Evolutionary conservation across 2,329 filamentous ascomycete genomes (phyloP).

Genomic region (Arthroderma sp.): DNA sequence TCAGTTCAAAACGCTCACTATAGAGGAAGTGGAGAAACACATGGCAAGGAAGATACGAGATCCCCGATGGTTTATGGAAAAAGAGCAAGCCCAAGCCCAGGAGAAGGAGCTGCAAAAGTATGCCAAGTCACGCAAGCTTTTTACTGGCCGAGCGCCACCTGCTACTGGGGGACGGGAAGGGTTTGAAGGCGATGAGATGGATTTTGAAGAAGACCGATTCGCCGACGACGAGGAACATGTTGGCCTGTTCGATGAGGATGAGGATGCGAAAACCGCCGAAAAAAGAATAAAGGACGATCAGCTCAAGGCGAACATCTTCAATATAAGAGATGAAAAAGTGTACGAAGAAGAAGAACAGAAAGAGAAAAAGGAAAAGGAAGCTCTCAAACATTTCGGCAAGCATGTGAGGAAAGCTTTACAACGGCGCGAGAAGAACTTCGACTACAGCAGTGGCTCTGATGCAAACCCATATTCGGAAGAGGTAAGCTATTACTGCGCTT

Average conservation of each 20-base stretch:
- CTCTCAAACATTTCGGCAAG: constrained; percentile 60
- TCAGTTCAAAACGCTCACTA: constrained; percentile 60
- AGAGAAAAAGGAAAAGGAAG: constrained; percentile 50
- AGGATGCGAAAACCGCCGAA: constrained; percentile 60
- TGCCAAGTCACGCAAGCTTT: constrained; percentile 34
- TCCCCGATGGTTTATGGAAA: constrained; percentile 66
- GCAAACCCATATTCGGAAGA: constrained; percentile 44
- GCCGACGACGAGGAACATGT: constrained; percentile 77
- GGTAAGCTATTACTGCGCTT: constrained; percentile 20
- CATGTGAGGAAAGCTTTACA: constrained; percentile 65
- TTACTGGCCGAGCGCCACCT: constrained; percentile 31
- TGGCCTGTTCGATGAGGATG: constrained; percentile 69
- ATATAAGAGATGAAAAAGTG: constrained; percentile 58
- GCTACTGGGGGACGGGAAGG: constrained; percentile 33
- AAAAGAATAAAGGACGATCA: constrained; percentile 66
- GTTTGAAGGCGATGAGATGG: constrained; percentile 52
- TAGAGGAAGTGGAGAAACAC: constrained; percentile 72
- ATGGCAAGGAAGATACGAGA: constrained; percentile 68
- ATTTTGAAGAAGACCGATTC: constrained; percentile 61
- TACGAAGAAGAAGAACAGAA: constrained; percentile 55
- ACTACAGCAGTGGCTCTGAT: constrained; percentile 63
- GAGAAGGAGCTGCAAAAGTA: constrained; percentile 49
- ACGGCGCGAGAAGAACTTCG: constrained; percentile 72
- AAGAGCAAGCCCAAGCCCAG: constrained; percentile 38
- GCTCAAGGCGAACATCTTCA: constrained; percentile 76